Evolutionary conservation across 345 rosid genomes (phyloP), one percentile per base, ranked within the genome.

Genomic region (Sisymbrium altissimum): DNA sequence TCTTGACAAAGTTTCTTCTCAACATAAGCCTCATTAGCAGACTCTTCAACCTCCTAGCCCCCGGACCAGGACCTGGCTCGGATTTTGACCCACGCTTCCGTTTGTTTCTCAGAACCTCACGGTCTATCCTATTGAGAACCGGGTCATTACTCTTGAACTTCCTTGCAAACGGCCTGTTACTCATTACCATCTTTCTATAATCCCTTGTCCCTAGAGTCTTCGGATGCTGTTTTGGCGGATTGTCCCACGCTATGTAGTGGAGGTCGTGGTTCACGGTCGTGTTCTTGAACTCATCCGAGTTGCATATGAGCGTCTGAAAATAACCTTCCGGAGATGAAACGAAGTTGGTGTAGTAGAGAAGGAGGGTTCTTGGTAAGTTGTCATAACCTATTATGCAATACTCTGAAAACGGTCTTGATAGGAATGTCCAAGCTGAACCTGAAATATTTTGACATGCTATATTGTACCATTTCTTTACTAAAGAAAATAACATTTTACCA

Each of bases 151-250:
- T 53, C 87, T 84, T 91, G 85, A 94, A 91, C 84, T 94, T 94
- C 50, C 97, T 81, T 4, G 93, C 97, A 30, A 94, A 94, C 0
- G 98, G 97, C 11, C 97, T 83, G 79, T 76, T 88, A 69, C 96
- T 87, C 18, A 69, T 80, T 27, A 89, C 74, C 92, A 89, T 88
- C 65, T 84, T 85, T 71, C 90, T 76, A 58, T 77, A 87, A 68
- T 94, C 98, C 56, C 62, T 91, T 23, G 76, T 65, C 6, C 92
- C 90, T 3, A 94, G 73, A 19, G 56, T 70, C 67, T 88, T 78
- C 0, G 98, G 98, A 55, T 94, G 98, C 73, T 94, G 98, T 78
- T 88, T 91, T 2, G 97, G 98, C 9, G 98, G 98, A n/a, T 53
- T 91, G 58, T 94, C 98, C 98, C 98, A 91, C 0, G 89, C 67